Evolutionary conservation across 2,329 filamentous ascomycete species (phyloP).

Genomic region (Grosmannia huntii): DNA sequence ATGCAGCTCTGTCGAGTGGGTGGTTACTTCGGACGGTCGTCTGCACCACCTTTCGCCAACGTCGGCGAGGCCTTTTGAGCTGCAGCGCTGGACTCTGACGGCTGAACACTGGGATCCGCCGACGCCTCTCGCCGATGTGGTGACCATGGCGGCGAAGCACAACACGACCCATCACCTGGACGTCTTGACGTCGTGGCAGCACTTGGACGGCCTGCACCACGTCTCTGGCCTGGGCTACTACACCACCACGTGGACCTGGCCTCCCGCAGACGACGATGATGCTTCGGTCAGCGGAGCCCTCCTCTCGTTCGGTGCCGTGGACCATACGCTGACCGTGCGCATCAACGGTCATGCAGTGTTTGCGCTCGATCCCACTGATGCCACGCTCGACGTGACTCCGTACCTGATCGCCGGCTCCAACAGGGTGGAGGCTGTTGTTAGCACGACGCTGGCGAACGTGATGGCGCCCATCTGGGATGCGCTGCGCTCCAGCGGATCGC

Average conservation of each 20-base stretch:
- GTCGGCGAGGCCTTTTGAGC: neutral
- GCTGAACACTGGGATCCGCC: constrained; percentile 9
- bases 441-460: constrained; percentile 4
- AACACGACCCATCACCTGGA: constrained; percentile 6
- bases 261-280: neutral
- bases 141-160: neutral
- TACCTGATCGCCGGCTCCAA: constrained; percentile 3
- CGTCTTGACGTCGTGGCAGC: constrained; percentile 1
- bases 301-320: constrained; percentile 5
- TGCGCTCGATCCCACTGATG: constrained; percentile 3
- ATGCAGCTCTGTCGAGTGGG: neutral
- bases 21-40: neutral
- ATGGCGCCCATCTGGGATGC: constrained; percentile 4
- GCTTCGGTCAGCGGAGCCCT: neutral
- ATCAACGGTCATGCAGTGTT: constrained; percentile 5
- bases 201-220: constrained; percentile 3
- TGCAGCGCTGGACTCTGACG: constrained; percentile 5
- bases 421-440: constrained; percentile 1
- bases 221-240: constrained; percentile 8
- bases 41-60: neutral
- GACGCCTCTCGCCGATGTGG: neutral
- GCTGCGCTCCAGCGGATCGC: neutral
- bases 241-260: neutral
- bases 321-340: constrained; percentile 1
- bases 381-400: constrained; percentile 1